These are phyloP conservation scores for Trichoderma orchidacearum DNA, from an alignment of 495 filamentous ascomycete species.

Conservation along the genomic window DNA sequence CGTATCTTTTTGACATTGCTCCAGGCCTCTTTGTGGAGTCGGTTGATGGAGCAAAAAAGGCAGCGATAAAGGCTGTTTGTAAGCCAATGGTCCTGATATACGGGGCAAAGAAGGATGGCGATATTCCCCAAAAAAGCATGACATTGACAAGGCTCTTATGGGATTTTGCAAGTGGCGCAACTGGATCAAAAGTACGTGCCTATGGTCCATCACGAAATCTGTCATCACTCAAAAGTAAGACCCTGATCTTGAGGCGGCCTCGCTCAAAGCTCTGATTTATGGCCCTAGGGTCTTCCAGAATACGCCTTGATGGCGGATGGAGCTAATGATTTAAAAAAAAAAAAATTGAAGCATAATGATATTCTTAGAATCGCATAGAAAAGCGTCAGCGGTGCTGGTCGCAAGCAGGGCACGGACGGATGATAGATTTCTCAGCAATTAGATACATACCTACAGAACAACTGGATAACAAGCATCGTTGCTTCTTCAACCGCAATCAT, in stretches of 20 bases:
- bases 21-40: constrained; percentile 5
- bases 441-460: background rate
- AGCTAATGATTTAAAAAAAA: background rate
- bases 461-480: background rate
- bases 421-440: background rate
- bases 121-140: background rate
- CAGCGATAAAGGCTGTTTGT: background rate
- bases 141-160: background rate
- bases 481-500: background rate
- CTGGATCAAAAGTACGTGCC: background rate
- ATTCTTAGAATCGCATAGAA: background rate
- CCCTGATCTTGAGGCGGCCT: background rate
- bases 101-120: background rate
- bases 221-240: background rate
- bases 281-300: background rate
- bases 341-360: background rate
- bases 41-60: background rate
- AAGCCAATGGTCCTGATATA: constrained; percentile 1
- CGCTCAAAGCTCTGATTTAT: constrained; percentile 1
- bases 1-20: constrained; percentile 2
- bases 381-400: background rate
- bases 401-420: background rate
- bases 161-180: background rate
- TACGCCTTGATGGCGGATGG: background rate
- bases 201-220: background rate